Evolutionary conservation across 108 stramenopile species (phyloP).

Genomic region (Cyclotella baltica): DNA sequence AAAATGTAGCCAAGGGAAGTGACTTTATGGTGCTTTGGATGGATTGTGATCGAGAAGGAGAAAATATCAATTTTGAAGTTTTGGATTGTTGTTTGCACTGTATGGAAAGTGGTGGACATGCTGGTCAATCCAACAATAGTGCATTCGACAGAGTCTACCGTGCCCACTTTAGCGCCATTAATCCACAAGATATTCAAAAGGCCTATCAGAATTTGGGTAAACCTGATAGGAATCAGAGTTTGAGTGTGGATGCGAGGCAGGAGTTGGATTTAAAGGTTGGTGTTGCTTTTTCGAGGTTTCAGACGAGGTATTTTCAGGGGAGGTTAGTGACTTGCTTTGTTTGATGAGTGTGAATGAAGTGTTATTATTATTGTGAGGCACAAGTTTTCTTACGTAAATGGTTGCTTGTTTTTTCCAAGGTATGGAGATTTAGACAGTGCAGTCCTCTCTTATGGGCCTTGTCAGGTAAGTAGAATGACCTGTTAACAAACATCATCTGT

Average conservation of each 20-base stretch:
- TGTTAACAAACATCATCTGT: too few relatives aligned
- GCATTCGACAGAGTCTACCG: conserved; percentile 89
- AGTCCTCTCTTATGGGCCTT: conserved; percentile 95
- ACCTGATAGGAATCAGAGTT: conserved; percentile 87
- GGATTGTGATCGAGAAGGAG: conserved; percentile 97
- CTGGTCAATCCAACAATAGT: too few relatives aligned
- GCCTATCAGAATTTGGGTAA: conserved; percentile 86
- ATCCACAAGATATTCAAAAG: conserved; percentile 89
- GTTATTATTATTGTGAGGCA: neutral
- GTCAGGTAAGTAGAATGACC: conserved; percentile 45
- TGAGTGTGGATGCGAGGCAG: conserved; percentile 95
- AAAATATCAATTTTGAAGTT: conserved; percentile 97
- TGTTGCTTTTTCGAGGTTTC: conserved; percentile 10
- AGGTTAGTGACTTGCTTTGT: conserved; percentile 18
- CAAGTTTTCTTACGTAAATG: neutral
- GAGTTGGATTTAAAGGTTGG: conserved; percentile 95
- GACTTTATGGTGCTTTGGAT: conserved; percentile 93
- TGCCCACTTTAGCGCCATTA: conserved; percentile 96
- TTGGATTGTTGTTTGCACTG: conserved; percentile 81
- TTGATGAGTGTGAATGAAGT: neutral
- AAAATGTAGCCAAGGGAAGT: conserved; percentile 70
- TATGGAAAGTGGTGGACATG: conserved; percentile 58
- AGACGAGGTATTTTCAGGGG: conserved; percentile 79
- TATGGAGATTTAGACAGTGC: conserved; percentile 92
- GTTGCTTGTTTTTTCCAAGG: too few relatives aligned